Percentiles rank a stretch among this genome's conserved stretches.
Conservation (phyloP, 805 yeast species). For the Cyberlindnera euphorbiiphila region DNA sequence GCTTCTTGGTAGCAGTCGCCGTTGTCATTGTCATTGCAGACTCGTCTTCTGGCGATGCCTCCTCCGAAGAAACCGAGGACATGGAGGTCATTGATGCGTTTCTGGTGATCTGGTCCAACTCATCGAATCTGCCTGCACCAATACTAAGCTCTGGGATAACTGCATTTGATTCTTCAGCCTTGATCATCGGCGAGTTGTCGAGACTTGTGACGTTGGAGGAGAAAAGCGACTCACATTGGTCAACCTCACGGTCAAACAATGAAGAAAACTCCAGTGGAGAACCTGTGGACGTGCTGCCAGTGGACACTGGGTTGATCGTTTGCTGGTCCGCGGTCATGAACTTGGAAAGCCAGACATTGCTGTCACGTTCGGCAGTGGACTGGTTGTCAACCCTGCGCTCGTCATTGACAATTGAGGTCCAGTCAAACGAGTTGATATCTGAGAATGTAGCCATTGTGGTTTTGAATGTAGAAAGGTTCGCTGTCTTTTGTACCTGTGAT, state of each 20-base stretch:
- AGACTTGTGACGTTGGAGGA: constrained; percentile 27
- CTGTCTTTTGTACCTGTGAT: too few relatives aligned
- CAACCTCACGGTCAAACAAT: constrained; percentile 21
- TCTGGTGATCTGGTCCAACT: constrained; percentile 13
- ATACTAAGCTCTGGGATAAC: constrained; percentile 3
- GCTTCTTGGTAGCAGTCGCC: constrained; percentile 20
- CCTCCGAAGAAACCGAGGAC: constrained; percentile 10
- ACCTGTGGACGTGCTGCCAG: constrained; percentile 17
- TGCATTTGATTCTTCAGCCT: constrained; percentile 21
- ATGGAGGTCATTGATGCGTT: constrained; percentile 15
- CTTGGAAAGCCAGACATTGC: constrained; percentile 25
- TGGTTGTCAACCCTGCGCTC: constrained; percentile 12
- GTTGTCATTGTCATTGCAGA: constrained; percentile 7
- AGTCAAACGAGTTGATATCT: constrained; percentile 25
- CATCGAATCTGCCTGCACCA: too few relatives aligned
- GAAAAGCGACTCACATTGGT: constrained; percentile 19
- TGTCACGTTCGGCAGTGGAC: constrained; percentile 16
- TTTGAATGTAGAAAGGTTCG: too few relatives aligned
- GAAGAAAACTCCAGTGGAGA: constrained; percentile 29
- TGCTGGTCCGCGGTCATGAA: constrained; percentile 18
- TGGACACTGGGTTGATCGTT: constrained; percentile 5
- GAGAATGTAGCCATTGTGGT: constrained; percentile 22
- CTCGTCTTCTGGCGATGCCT: constrained; percentile 1
- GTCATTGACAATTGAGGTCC: constrained; percentile 23
- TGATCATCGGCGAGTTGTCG: constrained; percentile 30